phyloP scores from a whole-genome alignment of 768 basidiomycete genomes.

The Termitomyces sp. region DNA sequence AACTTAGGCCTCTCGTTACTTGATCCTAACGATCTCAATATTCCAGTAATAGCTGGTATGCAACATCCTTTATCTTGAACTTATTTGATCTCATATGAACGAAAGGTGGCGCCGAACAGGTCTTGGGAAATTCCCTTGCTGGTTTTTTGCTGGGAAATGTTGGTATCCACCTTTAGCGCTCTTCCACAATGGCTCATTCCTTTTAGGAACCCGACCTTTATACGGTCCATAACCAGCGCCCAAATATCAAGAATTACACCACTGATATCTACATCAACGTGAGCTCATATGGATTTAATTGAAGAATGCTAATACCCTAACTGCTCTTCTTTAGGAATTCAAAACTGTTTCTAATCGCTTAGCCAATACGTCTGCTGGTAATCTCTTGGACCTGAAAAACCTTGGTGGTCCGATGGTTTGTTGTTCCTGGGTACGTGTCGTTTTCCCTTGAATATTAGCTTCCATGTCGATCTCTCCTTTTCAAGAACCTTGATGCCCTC shows the following conservation, averaged over 20 bases:
- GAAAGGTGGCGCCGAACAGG: slow-evolving; percentile 28
- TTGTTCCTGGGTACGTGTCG: slow-evolving; percentile 39
- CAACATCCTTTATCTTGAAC: background rate
- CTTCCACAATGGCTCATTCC: background rate
- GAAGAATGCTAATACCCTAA: background rate
- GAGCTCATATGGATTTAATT: slow-evolving; percentile 5
- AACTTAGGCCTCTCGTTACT: slow-evolving; percentile 40
- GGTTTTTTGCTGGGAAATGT: slow-evolving; percentile 47
- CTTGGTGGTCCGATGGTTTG: slow-evolving; percentile 47
- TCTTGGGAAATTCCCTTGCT: slow-evolving; percentile 34
- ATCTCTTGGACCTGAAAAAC: slow-evolving; percentile 30
- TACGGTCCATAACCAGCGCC: slow-evolving; percentile 32
- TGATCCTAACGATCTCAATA: slow-evolving; percentile 30
- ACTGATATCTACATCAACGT: slow-evolving; percentile 40
- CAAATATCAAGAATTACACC: slow-evolving; percentile 39
- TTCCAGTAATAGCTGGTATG: slow-evolving; percentile 22
- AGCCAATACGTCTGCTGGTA: slow-evolving; percentile 29
- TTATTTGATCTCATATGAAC: background rate
- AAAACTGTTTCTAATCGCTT: slow-evolving; percentile 28
- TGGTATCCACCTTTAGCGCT: background rate
- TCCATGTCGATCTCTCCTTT: background rate
- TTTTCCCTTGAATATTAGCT: background rate
- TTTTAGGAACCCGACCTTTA: slow-evolving; percentile 58
- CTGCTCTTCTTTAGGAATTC: slow-evolving; percentile 33
- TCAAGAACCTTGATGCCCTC: slow-evolving; percentile 36